Evolutionary conservation across 148 eudicot genomes (phyloP), one percentile per base, ranked within the genome.

Genomic region (Beta vulgaris): DNA sequence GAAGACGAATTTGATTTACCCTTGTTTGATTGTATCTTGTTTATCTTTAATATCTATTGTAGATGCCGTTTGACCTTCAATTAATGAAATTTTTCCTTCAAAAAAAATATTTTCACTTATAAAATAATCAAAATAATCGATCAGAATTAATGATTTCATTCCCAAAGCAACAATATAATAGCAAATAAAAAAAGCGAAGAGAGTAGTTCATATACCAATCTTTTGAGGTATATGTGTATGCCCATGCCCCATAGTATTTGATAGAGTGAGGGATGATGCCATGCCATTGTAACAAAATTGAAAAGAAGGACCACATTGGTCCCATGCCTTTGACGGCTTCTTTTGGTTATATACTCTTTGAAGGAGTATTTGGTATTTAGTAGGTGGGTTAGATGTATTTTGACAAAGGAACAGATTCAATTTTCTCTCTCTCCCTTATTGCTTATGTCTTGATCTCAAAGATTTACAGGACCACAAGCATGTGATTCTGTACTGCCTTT

Each of bases 381-480:
- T 39, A 26, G 35, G 64, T 19, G 46, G n/a, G 67, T 69, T 78
- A 55, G 62, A 48, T 79, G 51, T 49, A 74, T 35, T 67, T 73
- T 68, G 49, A 74, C 54, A 49, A 79, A 73, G 67, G 69, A 78
- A 78, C 72, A 78, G 15, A 51, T 72, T 53, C 55, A 78, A 49
- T 29, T 36, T 10, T 54, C 37, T 71, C 26, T 42, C 32, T 16
- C 67, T 3, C 62, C 19, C 68, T 73, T 16, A 58, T 58, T 68
- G 82, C 69, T 79, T 62, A 80, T 65, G 79, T 80, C 79, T 75
- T 75, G 40, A 54, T 80, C 83, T 64, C 68, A 76, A 80, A 80
- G 83, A 80, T 80, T 80, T 80, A 80, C 14, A 75, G 83, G 83
- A 80, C 83, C 79, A 80, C 73, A 54, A 1, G 29, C 83, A 80